phyloP scores from a whole-genome alignment of 495 filamentous ascomycete species.

The Neurospora sp. region DNA sequence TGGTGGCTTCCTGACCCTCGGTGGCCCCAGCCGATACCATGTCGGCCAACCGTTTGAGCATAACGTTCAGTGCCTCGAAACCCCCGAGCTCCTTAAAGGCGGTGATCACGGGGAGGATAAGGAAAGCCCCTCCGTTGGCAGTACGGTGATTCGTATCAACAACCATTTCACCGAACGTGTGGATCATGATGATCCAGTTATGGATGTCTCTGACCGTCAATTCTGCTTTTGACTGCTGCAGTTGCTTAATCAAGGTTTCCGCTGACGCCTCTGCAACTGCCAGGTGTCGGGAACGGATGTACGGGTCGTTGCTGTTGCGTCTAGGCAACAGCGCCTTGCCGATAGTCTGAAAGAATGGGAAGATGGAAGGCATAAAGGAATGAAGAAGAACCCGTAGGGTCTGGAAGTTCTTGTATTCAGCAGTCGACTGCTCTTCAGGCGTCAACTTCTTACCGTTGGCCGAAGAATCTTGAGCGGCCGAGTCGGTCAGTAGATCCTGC shows the following conservation, averaged over 20 bases:
- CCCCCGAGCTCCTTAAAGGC: conserved; percentile 78
- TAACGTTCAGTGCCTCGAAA: conserved; percentile 58
- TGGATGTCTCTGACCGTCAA: conserved; percentile 44
- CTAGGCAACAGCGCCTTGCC: conserved; percentile 70
- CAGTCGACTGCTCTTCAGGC: conserved; percentile 26
- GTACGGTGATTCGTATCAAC: conserved; percentile 48
- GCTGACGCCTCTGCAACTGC: conserved; percentile 73
- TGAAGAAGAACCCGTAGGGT: conserved; percentile 67
- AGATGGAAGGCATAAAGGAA: conserved; percentile 58
- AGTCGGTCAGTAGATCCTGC: conserved; percentile 21
- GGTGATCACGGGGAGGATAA: conserved; percentile 70
- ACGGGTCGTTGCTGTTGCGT: conserved; percentile 52
- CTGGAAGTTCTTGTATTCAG: conserved; percentile 65
- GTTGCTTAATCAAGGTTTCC: conserved; percentile 54
- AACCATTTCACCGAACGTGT: conserved; percentile 65
- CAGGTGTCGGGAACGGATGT: conserved; percentile 53
- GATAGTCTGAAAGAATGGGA: conserved; percentile 66
- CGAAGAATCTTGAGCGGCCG: conserved; percentile 22
- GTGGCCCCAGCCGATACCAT: conserved; percentile 42
- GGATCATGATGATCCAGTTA: conserved; percentile 72
- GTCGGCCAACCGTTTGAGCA: conserved; percentile 62
- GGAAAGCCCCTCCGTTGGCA: conserved; percentile 52
- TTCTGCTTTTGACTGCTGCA: conserved; percentile 25
- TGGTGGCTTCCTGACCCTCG: conserved; percentile 23
- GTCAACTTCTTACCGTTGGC: conserved; percentile 15